phyloP scores from a whole-genome alignment of 2,329 filamentous ascomycete genomes.

The Claviceps spartinae region DNA sequence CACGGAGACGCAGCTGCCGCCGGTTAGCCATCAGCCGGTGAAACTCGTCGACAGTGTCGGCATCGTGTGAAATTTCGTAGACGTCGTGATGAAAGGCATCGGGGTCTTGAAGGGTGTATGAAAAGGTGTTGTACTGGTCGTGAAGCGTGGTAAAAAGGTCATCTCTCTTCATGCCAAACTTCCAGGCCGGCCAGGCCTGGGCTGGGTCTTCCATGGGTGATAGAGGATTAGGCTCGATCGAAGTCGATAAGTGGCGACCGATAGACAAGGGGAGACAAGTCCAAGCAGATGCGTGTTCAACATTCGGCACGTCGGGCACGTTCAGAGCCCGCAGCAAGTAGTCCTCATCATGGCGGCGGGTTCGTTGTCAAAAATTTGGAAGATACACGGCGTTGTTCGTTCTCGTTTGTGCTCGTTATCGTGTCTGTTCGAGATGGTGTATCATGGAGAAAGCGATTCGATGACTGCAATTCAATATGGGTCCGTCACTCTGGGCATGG shows the following conservation, averaged over 20 bases:
- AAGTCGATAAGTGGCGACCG: not conserved
- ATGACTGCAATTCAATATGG: not conserved
- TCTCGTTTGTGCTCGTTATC: slow-evolving; percentile 3
- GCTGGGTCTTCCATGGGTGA: slow-evolving; percentile 38
- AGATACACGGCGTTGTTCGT: not conserved
- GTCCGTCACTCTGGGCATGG: not conserved
- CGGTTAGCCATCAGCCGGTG: slow-evolving; percentile 39
- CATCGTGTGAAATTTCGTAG: slow-evolving; percentile 40
- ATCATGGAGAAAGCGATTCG: slow-evolving; percentile 6
- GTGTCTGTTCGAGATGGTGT: slow-evolving; percentile 7
- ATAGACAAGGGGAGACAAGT: not conserved
- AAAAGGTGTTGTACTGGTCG: slow-evolving; percentile 46
- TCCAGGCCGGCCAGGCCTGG: slow-evolving; percentile 45
- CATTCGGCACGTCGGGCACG: slow-evolving; percentile 5
- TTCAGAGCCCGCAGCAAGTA: slow-evolving; percentile 5
- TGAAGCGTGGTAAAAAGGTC: slow-evolving; percentile 45
- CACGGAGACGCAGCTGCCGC: slow-evolving; percentile 38
- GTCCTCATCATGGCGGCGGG: slow-evolving; percentile 10
- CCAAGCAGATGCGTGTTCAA: not conserved
- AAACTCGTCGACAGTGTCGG: slow-evolving; percentile 38
- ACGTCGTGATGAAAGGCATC: slow-evolving; percentile 50
- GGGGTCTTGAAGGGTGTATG: slow-evolving; percentile 42
- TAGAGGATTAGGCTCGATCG: not conserved
- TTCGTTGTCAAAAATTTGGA: not conserved
- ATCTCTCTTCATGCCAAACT: slow-evolving; percentile 47